Evolutionary conservation across 1,284 basidiomycete genomes (phyloP).

Genomic region (Moesziomyces parantarcticus): DNA sequence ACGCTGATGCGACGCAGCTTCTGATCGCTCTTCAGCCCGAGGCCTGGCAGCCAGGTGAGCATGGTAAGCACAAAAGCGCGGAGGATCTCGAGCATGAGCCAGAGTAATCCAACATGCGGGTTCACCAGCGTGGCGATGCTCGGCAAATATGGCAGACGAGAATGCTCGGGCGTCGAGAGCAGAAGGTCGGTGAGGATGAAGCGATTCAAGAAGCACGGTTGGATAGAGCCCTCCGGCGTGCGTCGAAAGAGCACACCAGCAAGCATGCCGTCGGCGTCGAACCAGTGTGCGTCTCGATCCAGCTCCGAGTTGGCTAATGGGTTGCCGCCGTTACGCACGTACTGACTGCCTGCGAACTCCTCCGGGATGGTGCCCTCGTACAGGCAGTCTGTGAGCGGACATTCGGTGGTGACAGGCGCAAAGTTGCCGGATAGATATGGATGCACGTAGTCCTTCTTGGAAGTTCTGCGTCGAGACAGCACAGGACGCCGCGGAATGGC

Average conservation of each 20-base stretch:
- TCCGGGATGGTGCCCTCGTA: conserved; percentile 60
- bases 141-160: conserved; percentile 68
- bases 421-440: conserved; percentile 68
- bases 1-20: conserved; percentile 63
- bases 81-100: conserved; percentile 68
- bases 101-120: conserved; percentile 68
- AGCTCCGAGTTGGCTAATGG: conserved; percentile 60
- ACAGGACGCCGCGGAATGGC: conserved; percentile 31
- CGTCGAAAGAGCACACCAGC: conserved; percentile 70
- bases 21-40: conserved; percentile 28
- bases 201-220: conserved; percentile 67
- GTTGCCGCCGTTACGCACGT: conserved; percentile 72
- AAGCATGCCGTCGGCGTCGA: conserved; percentile 70
- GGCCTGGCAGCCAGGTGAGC: conserved; percentile 63
- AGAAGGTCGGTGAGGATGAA: conserved; percentile 69
- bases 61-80: conserved; percentile 65
- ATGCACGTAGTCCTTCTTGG: conserved; percentile 55
- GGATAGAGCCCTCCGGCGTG: conserved; percentile 32
- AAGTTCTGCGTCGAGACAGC: conserved; percentile 28
- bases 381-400: conserved; percentile 61
- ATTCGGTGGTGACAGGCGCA: conserved; percentile 64
- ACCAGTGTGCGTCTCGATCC: conserved; percentile 65
- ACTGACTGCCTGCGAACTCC: conserved; percentile 67
- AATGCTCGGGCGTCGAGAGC: conserved; percentile 56
- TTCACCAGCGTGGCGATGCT: conserved; percentile 71